These are phyloP conservation scores for Fusarium protoensiforme DNA, from an alignment of 2,329 filamentous ascomycete species.

Conservation along the genomic window DNA sequence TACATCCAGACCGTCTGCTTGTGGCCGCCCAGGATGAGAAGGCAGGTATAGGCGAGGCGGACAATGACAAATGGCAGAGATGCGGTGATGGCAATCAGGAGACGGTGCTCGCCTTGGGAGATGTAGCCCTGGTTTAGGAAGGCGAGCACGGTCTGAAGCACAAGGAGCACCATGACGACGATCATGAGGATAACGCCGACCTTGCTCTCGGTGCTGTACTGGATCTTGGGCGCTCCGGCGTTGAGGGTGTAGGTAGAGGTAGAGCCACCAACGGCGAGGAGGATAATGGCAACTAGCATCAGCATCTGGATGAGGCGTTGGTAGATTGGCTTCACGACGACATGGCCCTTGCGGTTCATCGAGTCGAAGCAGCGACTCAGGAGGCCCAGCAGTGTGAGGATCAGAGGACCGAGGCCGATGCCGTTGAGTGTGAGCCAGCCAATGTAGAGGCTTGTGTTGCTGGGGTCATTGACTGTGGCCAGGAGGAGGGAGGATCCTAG, in stretches of 20 bases:
- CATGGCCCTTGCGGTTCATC: slow-evolving; percentile 52
- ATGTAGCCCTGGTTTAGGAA: slow-evolving; percentile 52
- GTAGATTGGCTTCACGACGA: slow-evolving; percentile 43
- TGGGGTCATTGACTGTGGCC: slow-evolving; percentile 60
- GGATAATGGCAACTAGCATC: slow-evolving; percentile 53
- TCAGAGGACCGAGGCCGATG: slow-evolving; percentile 56
- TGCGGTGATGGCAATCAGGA: slow-evolving; percentile 57
- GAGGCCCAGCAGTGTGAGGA: slow-evolving; percentile 54
- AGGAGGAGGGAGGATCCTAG: slow-evolving; percentile 61
- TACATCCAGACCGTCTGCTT: slow-evolving; percentile 45
- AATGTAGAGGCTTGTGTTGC: slow-evolving; percentile 50
- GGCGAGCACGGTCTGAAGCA: slow-evolving; percentile 54
- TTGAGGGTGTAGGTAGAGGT: slow-evolving; percentile 36
- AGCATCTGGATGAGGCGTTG: slow-evolving; percentile 54
- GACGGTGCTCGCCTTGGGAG: slow-evolving; percentile 64
- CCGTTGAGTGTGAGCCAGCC: slow-evolving; percentile 48
- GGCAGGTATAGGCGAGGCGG: slow-evolving; percentile 46
- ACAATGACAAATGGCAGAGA: slow-evolving; percentile 50
- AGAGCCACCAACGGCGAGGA: slow-evolving; percentile 48
- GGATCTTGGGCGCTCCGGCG: slow-evolving; percentile 36
- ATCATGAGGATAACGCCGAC: slow-evolving; percentile 46
- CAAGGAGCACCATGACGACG: slow-evolving; percentile 53
- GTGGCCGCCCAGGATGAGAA: slow-evolving; percentile 44
- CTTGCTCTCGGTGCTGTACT: slow-evolving; percentile 43
- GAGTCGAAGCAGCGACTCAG: slow-evolving; percentile 57